phyloP scores from a whole-genome alignment of 192 early-diverging fungal genomes.

The Coemansia aciculifera region DNA sequence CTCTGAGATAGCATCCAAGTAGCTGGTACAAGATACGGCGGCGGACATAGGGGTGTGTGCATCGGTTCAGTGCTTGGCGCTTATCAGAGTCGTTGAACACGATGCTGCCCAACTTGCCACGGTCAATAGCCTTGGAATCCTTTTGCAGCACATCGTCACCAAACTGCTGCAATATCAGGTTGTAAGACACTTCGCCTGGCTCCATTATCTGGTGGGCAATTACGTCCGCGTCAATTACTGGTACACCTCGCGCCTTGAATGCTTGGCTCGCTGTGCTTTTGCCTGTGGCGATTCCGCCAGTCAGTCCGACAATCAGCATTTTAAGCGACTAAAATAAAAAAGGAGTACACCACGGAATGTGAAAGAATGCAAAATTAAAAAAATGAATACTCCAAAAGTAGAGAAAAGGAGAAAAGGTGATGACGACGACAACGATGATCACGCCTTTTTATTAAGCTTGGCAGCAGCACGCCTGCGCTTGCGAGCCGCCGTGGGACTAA shows the following conservation, averaged over 20 bases:
- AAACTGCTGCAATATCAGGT: constrained; percentile 73
- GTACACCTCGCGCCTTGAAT: constrained; percentile 58
- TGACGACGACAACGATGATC: neutral
- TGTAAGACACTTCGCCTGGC: constrained; percentile 72
- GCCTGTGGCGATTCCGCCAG: constrained; percentile 92
- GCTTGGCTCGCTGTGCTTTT: constrained; percentile 84
- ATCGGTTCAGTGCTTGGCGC: constrained; percentile 73
- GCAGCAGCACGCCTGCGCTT: constrained; percentile 20
- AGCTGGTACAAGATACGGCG: constrained; percentile 75
- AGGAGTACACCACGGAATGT: neutral
- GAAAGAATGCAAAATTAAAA: constrained; percentile 11
- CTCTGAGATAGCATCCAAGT: constrained; percentile 68
- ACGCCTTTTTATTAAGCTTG: constrained; percentile 21
- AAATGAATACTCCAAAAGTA: neutral
- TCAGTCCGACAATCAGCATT: constrained; percentile 92
- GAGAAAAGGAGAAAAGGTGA: neutral
- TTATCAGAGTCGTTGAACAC: constrained; percentile 76
- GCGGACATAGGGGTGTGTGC: constrained; percentile 87
- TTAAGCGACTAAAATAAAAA: neutral
- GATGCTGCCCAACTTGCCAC: constrained; percentile 73
- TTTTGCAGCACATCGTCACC: constrained; percentile 64
- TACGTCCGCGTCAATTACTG: constrained; percentile 89
- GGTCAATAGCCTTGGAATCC: constrained; percentile 61
- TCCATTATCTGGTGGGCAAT: constrained; percentile 86
- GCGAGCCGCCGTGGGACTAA: neutral